Conservation (phyloP, 805 yeast species). For the Candida ficus region DNA sequence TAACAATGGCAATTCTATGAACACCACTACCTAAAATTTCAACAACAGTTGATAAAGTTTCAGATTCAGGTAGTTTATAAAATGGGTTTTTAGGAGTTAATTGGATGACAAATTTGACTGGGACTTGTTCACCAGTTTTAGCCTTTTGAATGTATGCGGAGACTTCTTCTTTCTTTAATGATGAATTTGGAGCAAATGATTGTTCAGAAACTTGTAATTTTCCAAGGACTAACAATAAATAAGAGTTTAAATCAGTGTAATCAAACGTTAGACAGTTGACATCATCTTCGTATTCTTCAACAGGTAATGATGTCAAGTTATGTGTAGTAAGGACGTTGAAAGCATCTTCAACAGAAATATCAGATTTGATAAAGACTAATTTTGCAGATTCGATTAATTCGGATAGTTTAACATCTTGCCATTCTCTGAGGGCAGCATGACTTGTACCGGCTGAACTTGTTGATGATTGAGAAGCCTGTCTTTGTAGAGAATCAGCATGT, state of each 20-base stretch:
- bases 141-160: slow-evolving; percentile 51
- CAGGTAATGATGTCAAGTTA: slow-evolving; percentile 84
- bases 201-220: slow-evolving; percentile 41
- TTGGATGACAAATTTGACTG: slow-evolving; percentile 82
- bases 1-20: slow-evolving; percentile 82
- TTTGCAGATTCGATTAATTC: slow-evolving; percentile 78
- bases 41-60: slow-evolving; percentile 66
- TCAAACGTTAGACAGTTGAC: slow-evolving; percentile 81
- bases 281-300: slow-evolving; percentile 49
- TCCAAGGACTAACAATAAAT: slow-evolving; percentile 77
- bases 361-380: slow-evolving; percentile 61
- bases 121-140: slow-evolving; percentile 83
- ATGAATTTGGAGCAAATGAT: slow-evolving; percentile 22
- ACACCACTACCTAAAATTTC: slow-evolving; percentile 93
- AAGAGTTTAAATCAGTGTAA: slow-evolving; percentile 85
- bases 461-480: slow-evolving; percentile 27
- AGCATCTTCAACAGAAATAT: slow-evolving; percentile 79
- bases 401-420: slow-evolving; percentile 67
- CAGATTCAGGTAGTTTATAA: slow-evolving; percentile 65
- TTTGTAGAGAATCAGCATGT: slow-evolving; percentile 14
- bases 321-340: slow-evolving; percentile 70
- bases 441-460: slow-evolving; percentile 67
- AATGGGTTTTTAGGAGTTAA: slow-evolving; percentile 88
- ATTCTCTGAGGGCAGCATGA: slow-evolving; percentile 50
- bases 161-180: slow-evolving; percentile 34